Evolutionary conservation across 805 yeast genomes (phyloP).

Genomic region (Maudiozyma barnettii): DNA sequence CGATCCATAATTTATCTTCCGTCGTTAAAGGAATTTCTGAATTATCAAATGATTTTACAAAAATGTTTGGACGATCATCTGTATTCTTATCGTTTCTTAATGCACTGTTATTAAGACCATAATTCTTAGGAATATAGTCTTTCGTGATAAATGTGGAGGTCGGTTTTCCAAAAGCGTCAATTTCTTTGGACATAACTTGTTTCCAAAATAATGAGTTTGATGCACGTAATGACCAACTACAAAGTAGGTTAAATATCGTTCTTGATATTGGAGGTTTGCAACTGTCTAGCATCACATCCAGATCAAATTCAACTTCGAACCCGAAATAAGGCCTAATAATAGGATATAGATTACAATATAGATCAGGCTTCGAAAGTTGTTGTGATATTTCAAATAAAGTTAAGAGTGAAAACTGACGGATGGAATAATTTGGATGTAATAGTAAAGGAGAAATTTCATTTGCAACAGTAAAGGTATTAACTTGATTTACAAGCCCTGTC

Average conservation of each 20-base stretch:
- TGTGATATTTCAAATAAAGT: constrained; percentile 54
- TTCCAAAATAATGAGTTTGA: constrained; percentile 77
- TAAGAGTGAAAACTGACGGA: constrained; percentile 57
- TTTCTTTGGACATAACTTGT: constrained; percentile 30
- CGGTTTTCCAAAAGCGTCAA: constrained; percentile 40
- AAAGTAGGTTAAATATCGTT: constrained; percentile 51
- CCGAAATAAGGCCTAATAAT: constrained; percentile 64
- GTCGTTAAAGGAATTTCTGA: constrained; percentile 45
- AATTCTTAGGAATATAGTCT: constrained; percentile 20
- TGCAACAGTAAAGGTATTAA: constrained; percentile 47
- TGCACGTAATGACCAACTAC: constrained; percentile 63
- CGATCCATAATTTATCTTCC: constrained; percentile 67
- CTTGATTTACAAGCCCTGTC: constrained; percentile 45
- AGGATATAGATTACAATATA: constrained; percentile 77
- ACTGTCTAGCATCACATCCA: constrained; percentile 59
- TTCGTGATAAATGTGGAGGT: constrained; percentile 19
- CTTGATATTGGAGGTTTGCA: constrained; percentile 59
- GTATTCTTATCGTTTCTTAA: constrained; percentile 10
- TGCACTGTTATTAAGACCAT: constrained; percentile 17
- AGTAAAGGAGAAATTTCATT: constrained; percentile 45
- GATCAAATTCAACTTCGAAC: constrained; percentile 63
- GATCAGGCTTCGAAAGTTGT: constrained; percentile 63
- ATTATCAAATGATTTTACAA: constrained; percentile 32
- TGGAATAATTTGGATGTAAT: constrained; percentile 82
- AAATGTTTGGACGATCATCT: constrained; percentile 8